Evolutionary conservation across 2,329 filamentous ascomycete genomes (phyloP), one percentile per base, ranked within the genome.

Genomic region (Fusarium sp.): DNA sequence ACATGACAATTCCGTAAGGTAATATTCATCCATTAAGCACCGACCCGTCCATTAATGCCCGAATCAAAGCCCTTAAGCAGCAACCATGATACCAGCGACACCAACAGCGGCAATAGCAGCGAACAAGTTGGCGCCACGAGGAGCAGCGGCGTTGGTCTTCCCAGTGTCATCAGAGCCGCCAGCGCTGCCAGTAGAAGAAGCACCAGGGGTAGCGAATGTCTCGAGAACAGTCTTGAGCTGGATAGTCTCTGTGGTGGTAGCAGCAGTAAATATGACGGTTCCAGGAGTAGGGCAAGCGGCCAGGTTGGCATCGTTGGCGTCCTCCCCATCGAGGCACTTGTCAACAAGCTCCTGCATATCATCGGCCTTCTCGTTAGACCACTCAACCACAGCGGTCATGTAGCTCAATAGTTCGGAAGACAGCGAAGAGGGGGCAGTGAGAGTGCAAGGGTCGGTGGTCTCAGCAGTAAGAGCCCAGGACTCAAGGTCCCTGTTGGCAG

Each of bases 321-420:
- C 57, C 4, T 56, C 63, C 29, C 41, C 60, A 6, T 54, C 16
- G n/a, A 51, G 29, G 9, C 70, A 73, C n/a, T 67, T 57, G 31
- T 56, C 33, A 14, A 37, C 14, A 5, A 73, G 25, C n/a, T 62
- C 23, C 23, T 60, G 14, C 9, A 72, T 18, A 5, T 70, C 64
- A 3, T 49, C 54, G 1, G 42, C 31, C 19, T 59, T 60, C 14
- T 70, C 62, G 6, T 38, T 29, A 7, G 39, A 19, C 54, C 66
- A 73, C 18, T 63, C 25, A 9, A 33, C 35, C n/a, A 70, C 11
- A 10, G 23, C 35, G 7, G 70, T 73, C n/a, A 73, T 33, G n/a
- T 70, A 73, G 14, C 39, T 48, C 60, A 73, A 48, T 25, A 73
- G n/a, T 4, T 60, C 56, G 0, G 67, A 61, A 1, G 70, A 73